Evolutionary conservation across 2,329 filamentous ascomycete species (phyloP).

Genomic region (Exophiala oligosperma): DNA sequence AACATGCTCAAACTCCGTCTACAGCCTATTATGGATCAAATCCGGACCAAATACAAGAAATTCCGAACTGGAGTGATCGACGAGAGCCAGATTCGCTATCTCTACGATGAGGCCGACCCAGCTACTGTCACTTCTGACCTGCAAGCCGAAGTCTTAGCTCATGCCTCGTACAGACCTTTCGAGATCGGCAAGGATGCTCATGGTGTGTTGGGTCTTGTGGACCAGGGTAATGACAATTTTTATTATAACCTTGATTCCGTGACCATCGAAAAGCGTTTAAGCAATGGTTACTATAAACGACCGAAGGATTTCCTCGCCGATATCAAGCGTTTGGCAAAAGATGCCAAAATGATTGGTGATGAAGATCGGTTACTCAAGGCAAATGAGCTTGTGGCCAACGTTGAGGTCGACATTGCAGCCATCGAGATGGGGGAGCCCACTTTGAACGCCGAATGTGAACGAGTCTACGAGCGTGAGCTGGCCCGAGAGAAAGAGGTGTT

Average conservation of each 20-base stretch:
- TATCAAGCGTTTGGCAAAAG: slow-evolving; percentile 79
- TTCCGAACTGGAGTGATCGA: slow-evolving; percentile 81
- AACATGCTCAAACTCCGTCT: slow-evolving; percentile 86
- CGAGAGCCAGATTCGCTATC: slow-evolving; percentile 71
- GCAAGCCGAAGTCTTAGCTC: slow-evolving; percentile 53
- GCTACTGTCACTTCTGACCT: slow-evolving; percentile 62
- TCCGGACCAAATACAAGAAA: slow-evolving; percentile 84
- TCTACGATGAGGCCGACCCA: slow-evolving; percentile 81
- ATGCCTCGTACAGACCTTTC: slow-evolving; percentile 68
- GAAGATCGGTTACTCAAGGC: slow-evolving; percentile 80
- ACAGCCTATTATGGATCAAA: slow-evolving; percentile 95
- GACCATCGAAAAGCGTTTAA: slow-evolving; percentile 92
- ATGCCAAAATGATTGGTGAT: slow-evolving; percentile 80
- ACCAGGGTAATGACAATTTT: slow-evolving; percentile 76
- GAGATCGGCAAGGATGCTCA: slow-evolving; percentile 78
- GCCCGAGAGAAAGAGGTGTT: slow-evolving; percentile 65
- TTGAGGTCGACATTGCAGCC: slow-evolving; percentile 84
- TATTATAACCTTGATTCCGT: slow-evolving; percentile 94
- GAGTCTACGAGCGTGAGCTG: slow-evolving; percentile 71
- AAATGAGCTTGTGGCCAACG: slow-evolving; percentile 88
- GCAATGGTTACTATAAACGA: slow-evolving; percentile 92
- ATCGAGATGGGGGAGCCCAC: slow-evolving; percentile 67
- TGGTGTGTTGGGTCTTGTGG: slow-evolving; percentile 72
- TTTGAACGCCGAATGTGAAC: slow-evolving; percentile 73
- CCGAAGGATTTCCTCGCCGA: slow-evolving; percentile 88